Percentiles rank a stretch among this genome's conserved stretches.
Evolutionary conservation across 352 stramenopile species (phyloP).

Genomic region (Phytopythium litorale): DNA sequence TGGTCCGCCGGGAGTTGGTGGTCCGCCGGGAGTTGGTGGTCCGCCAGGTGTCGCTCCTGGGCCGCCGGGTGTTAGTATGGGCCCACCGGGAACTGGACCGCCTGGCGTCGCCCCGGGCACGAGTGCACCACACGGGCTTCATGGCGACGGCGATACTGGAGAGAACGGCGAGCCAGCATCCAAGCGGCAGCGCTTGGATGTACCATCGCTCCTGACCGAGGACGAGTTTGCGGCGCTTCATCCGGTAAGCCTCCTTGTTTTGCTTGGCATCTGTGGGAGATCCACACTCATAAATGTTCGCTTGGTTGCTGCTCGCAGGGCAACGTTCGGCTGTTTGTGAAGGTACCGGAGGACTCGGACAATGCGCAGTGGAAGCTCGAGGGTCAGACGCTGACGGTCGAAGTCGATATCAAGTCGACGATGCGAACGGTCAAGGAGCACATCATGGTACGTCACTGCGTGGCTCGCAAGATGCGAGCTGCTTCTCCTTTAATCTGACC

Average conservation of each 20-base stretch:
- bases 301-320: conserved; percentile 31
- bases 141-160: background rate
- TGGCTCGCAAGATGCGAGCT: background rate
- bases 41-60: too few relatives aligned
- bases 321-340: conserved; percentile 59
- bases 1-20: background rate
- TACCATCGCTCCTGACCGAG: conserved; percentile 59
- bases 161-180: conserved; percentile 41
- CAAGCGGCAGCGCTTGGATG: conserved; percentile 73
- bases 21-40: too few relatives aligned
- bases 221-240: conserved; percentile 73
- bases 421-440: conserved; percentile 93
- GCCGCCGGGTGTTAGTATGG: background rate
- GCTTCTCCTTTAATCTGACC: background rate
- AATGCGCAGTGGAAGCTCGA: conserved; percentile 93
- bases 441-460: conserved; percentile 47
- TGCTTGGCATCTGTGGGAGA: background rate
- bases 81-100: conserved; percentile 11
- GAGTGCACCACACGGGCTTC: conserved; percentile 8
- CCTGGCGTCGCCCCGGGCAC: conserved; percentile 2
- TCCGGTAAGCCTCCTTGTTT: conserved; percentile 37
- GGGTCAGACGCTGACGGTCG: conserved; percentile 89
- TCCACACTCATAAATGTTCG: conserved; percentile 6
- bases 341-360: conserved; percentile 85
- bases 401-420: conserved; percentile 84